These are phyloP conservation scores for Trametes cingulata DNA, from an alignment of 768 basidiomycete species.

Conservation along the genomic window DNA sequence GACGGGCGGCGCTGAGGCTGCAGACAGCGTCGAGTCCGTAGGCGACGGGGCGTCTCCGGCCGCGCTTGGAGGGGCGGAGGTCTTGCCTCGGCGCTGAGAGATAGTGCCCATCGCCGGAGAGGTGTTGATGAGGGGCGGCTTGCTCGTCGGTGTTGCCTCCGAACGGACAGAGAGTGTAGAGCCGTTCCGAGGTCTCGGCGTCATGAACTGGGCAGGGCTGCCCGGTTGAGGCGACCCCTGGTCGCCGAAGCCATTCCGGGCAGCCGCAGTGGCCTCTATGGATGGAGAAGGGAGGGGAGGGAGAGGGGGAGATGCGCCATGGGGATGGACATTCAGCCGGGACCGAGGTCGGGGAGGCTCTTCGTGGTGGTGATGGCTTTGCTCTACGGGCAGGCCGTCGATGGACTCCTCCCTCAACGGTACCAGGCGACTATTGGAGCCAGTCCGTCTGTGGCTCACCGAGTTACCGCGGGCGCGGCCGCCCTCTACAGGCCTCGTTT, in stretches of 20 bases:
- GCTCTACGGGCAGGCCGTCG: constrained; percentile 37
- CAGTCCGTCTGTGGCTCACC: constrained; percentile 53
- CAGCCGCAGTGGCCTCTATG: constrained; percentile 19
- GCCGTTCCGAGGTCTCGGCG: constrained; percentile 57
- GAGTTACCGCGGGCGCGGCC: constrained; percentile 50
- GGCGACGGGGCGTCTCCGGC: constrained; percentile 36
- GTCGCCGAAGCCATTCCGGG: constrained; percentile 6
- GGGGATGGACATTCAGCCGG: constrained; percentile 35
- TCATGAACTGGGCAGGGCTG: constrained; percentile 39
- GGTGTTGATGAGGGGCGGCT: constrained; percentile 50
- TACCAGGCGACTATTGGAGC: constrained; percentile 57
- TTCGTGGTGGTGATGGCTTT: constrained; percentile 11
- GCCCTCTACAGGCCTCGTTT: constrained; percentile 37
- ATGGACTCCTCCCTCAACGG: constrained; percentile 62
- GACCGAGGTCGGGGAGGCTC: constrained; percentile 27
- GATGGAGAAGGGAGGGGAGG: constrained; percentile 62
- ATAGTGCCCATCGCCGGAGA: constrained; percentile 66
- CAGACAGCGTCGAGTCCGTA: constrained; percentile 40
- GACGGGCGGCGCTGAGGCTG: constrained; percentile 34
- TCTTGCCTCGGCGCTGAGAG: constrained; percentile 64
- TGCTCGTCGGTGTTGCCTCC: constrained; percentile 33
- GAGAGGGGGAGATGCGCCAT: constrained; percentile 32
- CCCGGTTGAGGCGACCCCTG: constrained; percentile 46
- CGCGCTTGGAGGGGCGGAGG: constrained; percentile 51
- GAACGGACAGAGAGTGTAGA: constrained; percentile 43